Evolutionary conservation across 2,329 filamentous ascomycete species (phyloP), one percentile per base, ranked within the genome.

Genomic region (Epichloe sylvatica): DNA sequence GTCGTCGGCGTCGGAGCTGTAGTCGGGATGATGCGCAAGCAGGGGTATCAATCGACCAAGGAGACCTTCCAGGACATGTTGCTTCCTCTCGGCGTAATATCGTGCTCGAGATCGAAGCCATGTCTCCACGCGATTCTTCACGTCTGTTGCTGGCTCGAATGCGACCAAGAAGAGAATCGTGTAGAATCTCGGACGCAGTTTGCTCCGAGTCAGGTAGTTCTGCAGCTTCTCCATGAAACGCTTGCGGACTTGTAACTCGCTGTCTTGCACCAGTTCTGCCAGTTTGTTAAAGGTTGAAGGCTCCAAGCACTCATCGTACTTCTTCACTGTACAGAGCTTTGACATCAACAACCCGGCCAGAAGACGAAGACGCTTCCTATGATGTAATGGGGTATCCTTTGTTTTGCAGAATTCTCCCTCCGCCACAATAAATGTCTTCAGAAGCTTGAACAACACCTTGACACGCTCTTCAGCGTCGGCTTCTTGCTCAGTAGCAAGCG

Each of bases 1-100:
- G 45, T 89, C 83, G 13, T 80, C 75, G 2, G 80, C 67, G 5
- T 78, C 75, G 2, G 74, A 64, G 53, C 77, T 80, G 57, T 91
- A 96, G 64, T 98, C 92, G 1, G 90, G 90, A 63, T 98, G 92
- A 63, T 97, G 91, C 5, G 91, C 90, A 41, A 98, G 75, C 41
- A 98, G 70, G 92, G 70, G 92, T 47, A 98, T 73, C 35, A 97
- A 76, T 8, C 92, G 81, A 25, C 86, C 81, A 62, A 97, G 85
- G 12, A 84, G 77, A 21, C 81, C 78, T 66, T 97, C 91, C 70
- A 98, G 79, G 7, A 84, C 75, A 49, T 79, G 74, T 57, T 75
- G 79, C 54, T 67, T 78, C 55, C 64, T 72, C 34, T 75, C 71
- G 50, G 68, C 67, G 60, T 86, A 86, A 49, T 77, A 74, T 19